Base-by-base conservation (phyloP, 306 rosid species). In the Cicer yamashitae region DNA sequence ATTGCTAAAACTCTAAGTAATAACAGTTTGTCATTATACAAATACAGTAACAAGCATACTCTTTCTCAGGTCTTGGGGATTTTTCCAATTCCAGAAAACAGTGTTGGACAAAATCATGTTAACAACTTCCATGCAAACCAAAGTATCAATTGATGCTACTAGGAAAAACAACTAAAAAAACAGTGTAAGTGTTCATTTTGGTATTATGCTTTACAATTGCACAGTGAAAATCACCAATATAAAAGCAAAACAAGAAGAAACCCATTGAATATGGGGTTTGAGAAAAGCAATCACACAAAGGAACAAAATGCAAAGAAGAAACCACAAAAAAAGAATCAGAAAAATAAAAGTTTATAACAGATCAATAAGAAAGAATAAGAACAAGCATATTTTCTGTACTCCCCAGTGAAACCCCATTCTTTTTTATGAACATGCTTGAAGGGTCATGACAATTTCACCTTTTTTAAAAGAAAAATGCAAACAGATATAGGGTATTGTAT, bases 351-450 rank as follows among this genome's bases (percentile, higher is more conserved):
- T 30, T 7, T 53, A 37, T 2, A 30, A 38, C 56, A 82, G 73
- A 82, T 77, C 72, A 79, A 44, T 51, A n/a, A 48, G 34, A 25
- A 25, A 57, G 38, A 41, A 10, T 30, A 83, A 73, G 71, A 20
- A 70, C 18, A 82, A 45, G 3, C 45, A 53, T 73, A 79, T 13
- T 65, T 47, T 38, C 50, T 73, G 2, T 11, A 59, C 40, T 79
- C 18, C 39, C 53, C 39, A 74, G 72, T 39, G 34, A 74, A 70
- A 84, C 70, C 79, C 88, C 75, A 84, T 56, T 44, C 22, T 48
- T 14, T 9, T 40, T 71, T 47, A 66, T 73, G 18, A 61, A 64
- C 7, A 73, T 69, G 67, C 41, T 86, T 6, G 10, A 75, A 78
- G 66, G 2, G 54, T 56, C 47, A 62, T 14, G 41, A n/a, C 60